Base-by-base conservation (phyloP, 139 green algal genomes). In the Closterium sp. region DNA sequence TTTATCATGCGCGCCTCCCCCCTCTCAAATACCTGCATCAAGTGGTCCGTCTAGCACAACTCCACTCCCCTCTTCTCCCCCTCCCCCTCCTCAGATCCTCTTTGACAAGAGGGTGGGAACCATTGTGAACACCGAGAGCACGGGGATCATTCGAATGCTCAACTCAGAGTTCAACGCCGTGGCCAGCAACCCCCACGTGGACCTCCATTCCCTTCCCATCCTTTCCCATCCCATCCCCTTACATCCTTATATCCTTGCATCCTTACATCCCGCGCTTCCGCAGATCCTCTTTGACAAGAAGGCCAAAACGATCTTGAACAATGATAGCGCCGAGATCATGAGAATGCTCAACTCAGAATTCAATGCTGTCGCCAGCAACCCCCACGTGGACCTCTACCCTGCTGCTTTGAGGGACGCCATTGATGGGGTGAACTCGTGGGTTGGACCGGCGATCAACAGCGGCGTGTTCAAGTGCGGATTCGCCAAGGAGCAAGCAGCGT, bases 391-490 rank as follows among this genome's bases (percentile, higher is more conserved):
- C 89, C 90, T 95, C 43, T 95, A 94, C 84, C 93, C 94, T 34
- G 90, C 91, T 16, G 66, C n/a, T 2, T 31, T 94, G 28, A 25
- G 83, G 5, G 25, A 36, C 5, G 69, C 87, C 0, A 93, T 95
- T 25, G 93, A 95, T 31, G 93, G 90, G 81, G 85, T 95, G 23
- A 92, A 90, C 33, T 81, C 35, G 30, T 92, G 81, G 96, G 92
- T 98, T 3, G 98, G 98, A 87, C 92, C 94, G 9, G 87, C n/a
- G 35, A 98, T 99, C 93, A 99, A 99, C 96, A 99, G 98, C 88
- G 98, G 97, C 23, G 98, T 99, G n/a, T 99, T 99, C 95, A 91
- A 96, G 23, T 98, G 96, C 85, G 98, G 98, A 31, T 99, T 99
- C 95, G 98, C 98, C 0, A 94, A 89, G 6, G 94, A 89, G 32